phyloP scores from a whole-genome alignment of 1,139 yeast species.

The Yamadazyma atmosphaerica region DNA sequence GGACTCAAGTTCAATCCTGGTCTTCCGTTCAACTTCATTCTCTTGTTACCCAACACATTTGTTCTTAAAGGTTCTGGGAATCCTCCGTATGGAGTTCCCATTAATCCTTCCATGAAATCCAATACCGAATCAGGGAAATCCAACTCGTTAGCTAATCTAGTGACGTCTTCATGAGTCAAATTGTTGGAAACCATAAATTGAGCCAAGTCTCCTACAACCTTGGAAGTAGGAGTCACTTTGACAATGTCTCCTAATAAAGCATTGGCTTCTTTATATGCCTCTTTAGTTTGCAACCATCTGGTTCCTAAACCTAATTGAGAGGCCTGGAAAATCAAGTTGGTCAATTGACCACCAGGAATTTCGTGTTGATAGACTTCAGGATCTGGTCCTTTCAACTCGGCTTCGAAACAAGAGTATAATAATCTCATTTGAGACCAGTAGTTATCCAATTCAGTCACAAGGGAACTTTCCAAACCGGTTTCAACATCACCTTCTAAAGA shows the following conservation, averaged over 20 bases:
- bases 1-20: constrained; percentile 92
- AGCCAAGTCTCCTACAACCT: constrained; percentile 98
- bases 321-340: constrained; percentile 97
- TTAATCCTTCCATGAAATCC: constrained; percentile 97
- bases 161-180: constrained; percentile 79
- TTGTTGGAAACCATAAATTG: constrained; percentile 98
- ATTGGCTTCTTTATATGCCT: constrained; percentile 90
- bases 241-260: constrained; percentile 90
- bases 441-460: constrained; percentile 80
- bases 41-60: constrained; percentile 77
- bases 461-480: constrained; percentile 66
- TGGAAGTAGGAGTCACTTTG: constrained; percentile 97
- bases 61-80: constrained; percentile 99
- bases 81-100: constrained; percentile 99
- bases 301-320: constrained; percentile 97
- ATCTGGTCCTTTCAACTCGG: constrained; percentile 98
- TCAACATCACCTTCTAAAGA: constrained; percentile 85
- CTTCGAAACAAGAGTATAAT: constrained; percentile 94
- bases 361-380: constrained; percentile 98
- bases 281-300: constrained; percentile 94
- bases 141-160: constrained; percentile 80
- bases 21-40: constrained; percentile 83
- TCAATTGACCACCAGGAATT: constrained; percentile 99
- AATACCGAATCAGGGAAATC: constrained; percentile 98
- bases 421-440: constrained; percentile 99